A percentile compares a stretch with the other conserved stretches of the same genome.
Conservation (phyloP, 2,329 filamentous ascomycete genomes). For the Aspergillus udagawae region DNA sequence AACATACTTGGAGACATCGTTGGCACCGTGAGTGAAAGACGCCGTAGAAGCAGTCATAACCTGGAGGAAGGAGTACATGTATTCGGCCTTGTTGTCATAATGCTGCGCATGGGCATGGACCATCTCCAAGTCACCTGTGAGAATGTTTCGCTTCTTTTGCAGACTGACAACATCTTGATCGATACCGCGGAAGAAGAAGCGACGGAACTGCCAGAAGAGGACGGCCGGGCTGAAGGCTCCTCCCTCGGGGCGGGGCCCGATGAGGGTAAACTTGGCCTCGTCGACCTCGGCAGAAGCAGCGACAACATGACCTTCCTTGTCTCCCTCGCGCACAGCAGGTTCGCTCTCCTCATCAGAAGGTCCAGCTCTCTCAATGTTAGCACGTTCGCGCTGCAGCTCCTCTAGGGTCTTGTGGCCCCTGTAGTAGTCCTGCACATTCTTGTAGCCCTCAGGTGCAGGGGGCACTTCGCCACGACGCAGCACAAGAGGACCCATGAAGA, state of each 20-base stretch:
- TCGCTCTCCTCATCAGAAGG: constrained; percentile 1
- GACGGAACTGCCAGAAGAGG: constrained; percentile 13
- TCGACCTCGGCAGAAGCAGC: neutral
- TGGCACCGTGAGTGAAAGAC: constrained; percentile 16
- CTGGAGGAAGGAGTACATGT: constrained; percentile 18
- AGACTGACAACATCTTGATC: constrained; percentile 14
- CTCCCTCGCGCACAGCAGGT: neutral
- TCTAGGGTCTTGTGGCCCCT: constrained; percentile 17
- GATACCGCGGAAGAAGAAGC: constrained; percentile 13
- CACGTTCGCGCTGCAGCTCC: constrained; percentile 12
- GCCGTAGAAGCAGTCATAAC: constrained; percentile 15
- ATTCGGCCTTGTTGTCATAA: constrained; percentile 16
- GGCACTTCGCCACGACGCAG: constrained; percentile 13
- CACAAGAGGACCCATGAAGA: constrained; percentile 13
- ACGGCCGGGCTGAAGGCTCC: constrained; percentile 9
- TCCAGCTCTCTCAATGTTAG: neutral
- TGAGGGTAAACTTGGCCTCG: constrained; percentile 1
- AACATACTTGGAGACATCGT: constrained; percentile 17
- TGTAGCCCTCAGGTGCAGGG: constrained; percentile 5
- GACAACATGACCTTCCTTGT: neutral
- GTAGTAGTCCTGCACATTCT: constrained; percentile 13
- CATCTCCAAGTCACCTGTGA: constrained; percentile 14
- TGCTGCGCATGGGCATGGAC: constrained; percentile 12
- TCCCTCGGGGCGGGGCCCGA: constrained; percentile 14
- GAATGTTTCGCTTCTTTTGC: constrained; percentile 15